A percentile compares a stretch with the other conserved stretches of the same genome.
Evolutionary conservation across 306 rosid genomes (phyloP).

Genomic region (Cicer pinnatifidum): DNA sequence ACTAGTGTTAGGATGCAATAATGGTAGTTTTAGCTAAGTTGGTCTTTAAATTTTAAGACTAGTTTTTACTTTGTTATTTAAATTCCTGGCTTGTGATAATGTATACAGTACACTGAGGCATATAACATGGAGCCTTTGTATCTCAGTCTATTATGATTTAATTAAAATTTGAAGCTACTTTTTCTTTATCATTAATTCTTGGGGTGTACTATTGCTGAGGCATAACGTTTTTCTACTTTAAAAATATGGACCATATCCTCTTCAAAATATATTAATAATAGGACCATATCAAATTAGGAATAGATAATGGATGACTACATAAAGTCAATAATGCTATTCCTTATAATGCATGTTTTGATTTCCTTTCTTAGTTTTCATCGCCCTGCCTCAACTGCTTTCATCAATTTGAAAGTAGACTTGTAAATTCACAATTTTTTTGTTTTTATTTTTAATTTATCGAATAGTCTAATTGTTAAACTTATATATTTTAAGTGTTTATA

Average conservation of each 20-base stretch:
- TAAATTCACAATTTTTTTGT: background rate
- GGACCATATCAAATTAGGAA: background rate
- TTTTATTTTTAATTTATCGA: background rate
- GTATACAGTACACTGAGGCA: constrained; percentile 35
- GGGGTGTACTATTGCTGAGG: constrained; percentile 30
- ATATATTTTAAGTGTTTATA: no score
- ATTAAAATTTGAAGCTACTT: constrained; percentile 15
- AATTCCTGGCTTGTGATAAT: constrained; percentile 38
- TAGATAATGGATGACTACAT: constrained; percentile 22
- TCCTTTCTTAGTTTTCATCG: constrained; percentile 1
- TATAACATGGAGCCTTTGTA: constrained; percentile 19
- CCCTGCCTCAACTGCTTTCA: constrained; percentile 26
- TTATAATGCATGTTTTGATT: background rate
- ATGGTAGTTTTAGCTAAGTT: constrained; percentile 31
- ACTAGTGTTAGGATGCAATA: constrained; percentile 38
- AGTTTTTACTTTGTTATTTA: constrained; percentile 12
- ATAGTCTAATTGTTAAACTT: no score
- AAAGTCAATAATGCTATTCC: constrained; percentile 1
- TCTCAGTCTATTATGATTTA: constrained; percentile 6
- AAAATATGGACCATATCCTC: background rate
- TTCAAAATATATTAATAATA: background rate
- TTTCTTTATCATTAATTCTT: constrained; percentile 29
- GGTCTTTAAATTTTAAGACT: constrained; percentile 27
- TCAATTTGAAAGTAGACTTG: background rate
- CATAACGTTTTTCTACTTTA: background rate